These are phyloP conservation scores for Catunica adiposa DNA, from an alignment of 2,329 filamentous ascomycete species.

Conservation along the genomic window DNA sequence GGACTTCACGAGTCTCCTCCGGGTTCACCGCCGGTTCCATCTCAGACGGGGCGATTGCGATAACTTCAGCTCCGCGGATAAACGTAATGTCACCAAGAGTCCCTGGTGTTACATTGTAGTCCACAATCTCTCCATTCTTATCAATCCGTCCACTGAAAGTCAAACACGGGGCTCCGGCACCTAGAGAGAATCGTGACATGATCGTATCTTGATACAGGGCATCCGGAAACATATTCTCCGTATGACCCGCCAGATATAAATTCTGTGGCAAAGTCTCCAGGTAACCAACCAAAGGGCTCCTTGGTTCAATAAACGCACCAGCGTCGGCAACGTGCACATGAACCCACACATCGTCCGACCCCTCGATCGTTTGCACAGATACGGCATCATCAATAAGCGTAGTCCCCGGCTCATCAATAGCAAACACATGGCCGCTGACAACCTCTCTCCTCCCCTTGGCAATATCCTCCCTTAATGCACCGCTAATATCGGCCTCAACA, in stretches of 20 bases:
- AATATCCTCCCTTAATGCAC: conserved; percentile 27
- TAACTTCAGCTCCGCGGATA: conserved; percentile 36
- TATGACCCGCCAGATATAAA: conserved; percentile 43
- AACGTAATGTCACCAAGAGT: conserved; percentile 38
- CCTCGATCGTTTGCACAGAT: conserved; percentile 45
- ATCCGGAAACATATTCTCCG: conserved; percentile 39
- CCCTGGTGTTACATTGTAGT: conserved; percentile 37
- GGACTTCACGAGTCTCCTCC: conserved; percentile 17
- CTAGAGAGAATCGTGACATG: conserved; percentile 39
- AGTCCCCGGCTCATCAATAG: conserved; percentile 52
- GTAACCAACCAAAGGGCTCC: conserved; percentile 40
- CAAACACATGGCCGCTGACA: conserved; percentile 50
- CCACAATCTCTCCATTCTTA: conserved; percentile 33
- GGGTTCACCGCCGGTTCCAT: too few relatives aligned
- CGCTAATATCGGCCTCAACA: conserved; percentile 30
- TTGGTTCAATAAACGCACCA: conserved; percentile 47
- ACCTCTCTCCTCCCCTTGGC: conserved; percentile 34
- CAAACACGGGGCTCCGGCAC: conserved; percentile 32
- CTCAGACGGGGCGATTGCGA: conserved; percentile 22
- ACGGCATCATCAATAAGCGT: conserved; percentile 65
- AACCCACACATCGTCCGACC: conserved; percentile 45
- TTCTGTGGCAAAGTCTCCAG: conserved; percentile 44
- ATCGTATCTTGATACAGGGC: conserved; percentile 23
- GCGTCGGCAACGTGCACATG: conserved; percentile 68
- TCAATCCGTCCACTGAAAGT: conserved; percentile 47